phyloP scores from a whole-genome alignment of 78 protist genomes.

The Thecamonas trahens region DNA sequence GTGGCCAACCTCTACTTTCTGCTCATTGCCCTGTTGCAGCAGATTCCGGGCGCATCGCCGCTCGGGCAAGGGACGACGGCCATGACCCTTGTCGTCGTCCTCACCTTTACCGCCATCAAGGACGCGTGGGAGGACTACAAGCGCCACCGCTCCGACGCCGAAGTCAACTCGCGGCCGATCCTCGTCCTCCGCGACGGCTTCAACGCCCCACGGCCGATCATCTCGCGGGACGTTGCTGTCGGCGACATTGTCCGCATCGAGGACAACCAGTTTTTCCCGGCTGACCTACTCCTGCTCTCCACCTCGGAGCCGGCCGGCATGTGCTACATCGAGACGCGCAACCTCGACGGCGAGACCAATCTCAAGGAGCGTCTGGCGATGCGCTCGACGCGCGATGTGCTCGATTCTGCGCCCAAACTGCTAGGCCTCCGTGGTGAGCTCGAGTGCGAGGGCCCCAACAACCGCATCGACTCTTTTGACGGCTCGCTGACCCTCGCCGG shows the following conservation, averaged over 20 bases:
- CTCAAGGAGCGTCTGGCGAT: conserved; percentile 16
- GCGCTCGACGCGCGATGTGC: not conserved
- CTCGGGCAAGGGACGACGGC: not conserved
- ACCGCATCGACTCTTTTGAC: conserved; percentile 2
- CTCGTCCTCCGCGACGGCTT: conserved; percentile 12
- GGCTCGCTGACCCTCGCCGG: conserved; percentile 1
- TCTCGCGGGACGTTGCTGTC: conserved; percentile 7
- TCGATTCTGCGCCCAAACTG: not conserved
- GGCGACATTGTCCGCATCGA: conserved; percentile 57
- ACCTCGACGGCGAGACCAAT: conserved; percentile 73
- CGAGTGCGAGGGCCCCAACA: conserved; percentile 16
- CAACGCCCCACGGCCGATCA: no score
- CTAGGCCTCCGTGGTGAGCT: conserved; percentile 2
- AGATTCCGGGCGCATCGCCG: conserved; percentile 27
- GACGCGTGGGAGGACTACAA: conserved; percentile 35
- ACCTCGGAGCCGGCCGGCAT: conserved; percentile 17
- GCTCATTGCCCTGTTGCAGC: not conserved
- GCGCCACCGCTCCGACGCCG: conserved; percentile 14
- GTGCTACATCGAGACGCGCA: conserved; percentile 68
- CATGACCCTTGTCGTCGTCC: conserved; percentile 19
- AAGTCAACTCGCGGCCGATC: conserved; percentile 10
- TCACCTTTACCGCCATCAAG: conserved; percentile 24
- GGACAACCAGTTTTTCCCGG: conserved; percentile 50
- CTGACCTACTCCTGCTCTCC: conserved; percentile 57
- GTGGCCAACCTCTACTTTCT: conserved; percentile 16